Percentiles rank a stretch among this genome's conserved stretches.
Conservation (phyloP, 805 yeast species). For the Myxozyma neglecta region DNA sequence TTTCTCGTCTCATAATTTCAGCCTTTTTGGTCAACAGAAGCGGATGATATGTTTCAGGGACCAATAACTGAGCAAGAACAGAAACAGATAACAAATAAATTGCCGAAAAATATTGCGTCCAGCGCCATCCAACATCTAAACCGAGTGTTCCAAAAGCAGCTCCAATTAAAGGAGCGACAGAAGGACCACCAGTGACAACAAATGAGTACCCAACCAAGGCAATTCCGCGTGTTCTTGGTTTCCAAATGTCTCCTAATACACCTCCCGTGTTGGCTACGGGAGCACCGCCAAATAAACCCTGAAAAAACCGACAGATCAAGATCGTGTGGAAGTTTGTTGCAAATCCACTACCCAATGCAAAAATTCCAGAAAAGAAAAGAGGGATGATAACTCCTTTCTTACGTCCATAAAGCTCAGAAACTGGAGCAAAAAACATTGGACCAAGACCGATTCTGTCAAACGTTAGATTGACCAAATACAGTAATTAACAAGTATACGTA, state of each 20-base stretch:
- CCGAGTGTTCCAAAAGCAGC: slow-evolving; percentile 50
- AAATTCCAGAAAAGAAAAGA: slow-evolving; percentile 43
- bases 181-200: slow-evolving; percentile 49
- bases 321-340: slow-evolving; percentile 52
- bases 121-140: slow-evolving; percentile 53
- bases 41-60: slow-evolving; percentile 44
- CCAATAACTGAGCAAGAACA: slow-evolving; percentile 42
- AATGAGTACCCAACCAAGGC: slow-evolving; percentile 53
- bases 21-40: slow-evolving; percentile 67
- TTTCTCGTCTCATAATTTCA: slow-evolving; percentile 62
- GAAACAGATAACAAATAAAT: slow-evolving; percentile 43
- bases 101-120: slow-evolving; percentile 56
- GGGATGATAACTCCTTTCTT: slow-evolving; percentile 49
- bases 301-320: slow-evolving; percentile 55
- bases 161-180: slow-evolving; percentile 51
- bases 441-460: slow-evolving; percentile 45
- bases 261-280: slow-evolving; percentile 64
- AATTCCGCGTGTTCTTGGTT: slow-evolving; percentile 53
- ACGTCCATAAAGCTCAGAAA: slow-evolving; percentile 46
- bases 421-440: slow-evolving; percentile 64
- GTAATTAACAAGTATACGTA: not conserved
- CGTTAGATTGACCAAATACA: not conserved
- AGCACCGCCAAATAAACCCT: slow-evolving; percentile 62
- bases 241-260: slow-evolving; percentile 57
- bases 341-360: slow-evolving; percentile 54